Percentiles rank a stretch among this genome's conserved stretches.
These are phyloP conservation scores for Kalmanozyma brasiliensis DNA, from an alignment of 1,284 basidiomycete species.

Conservation along the genomic window DNA sequence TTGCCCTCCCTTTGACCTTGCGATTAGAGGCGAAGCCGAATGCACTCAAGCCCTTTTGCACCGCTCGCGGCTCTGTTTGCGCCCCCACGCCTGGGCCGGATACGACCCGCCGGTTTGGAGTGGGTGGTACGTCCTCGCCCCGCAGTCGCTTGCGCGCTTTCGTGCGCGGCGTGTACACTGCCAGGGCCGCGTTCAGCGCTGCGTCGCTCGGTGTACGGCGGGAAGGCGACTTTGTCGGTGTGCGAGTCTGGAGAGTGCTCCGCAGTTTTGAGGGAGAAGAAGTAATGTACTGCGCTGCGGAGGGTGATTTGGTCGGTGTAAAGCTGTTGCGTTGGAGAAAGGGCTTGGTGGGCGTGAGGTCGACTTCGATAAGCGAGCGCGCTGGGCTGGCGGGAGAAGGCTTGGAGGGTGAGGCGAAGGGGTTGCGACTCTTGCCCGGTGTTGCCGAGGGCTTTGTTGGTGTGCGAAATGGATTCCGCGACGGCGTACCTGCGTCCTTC, in stretches of 20 bases:
- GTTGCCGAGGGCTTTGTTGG: constrained; percentile 17
- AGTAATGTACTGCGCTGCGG: constrained; percentile 17
- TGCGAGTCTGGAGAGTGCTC: constrained; percentile 10
- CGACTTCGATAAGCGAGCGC: constrained; percentile 35
- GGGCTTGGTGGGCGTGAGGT: constrained; percentile 39
- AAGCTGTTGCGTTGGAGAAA: constrained; percentile 11
- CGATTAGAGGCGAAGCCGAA: constrained; percentile 25
- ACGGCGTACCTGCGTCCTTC: constrained; percentile 5
- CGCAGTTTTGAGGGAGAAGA: constrained; percentile 36
- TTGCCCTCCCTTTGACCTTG: constrained; percentile 4
- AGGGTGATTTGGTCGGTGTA: constrained; percentile 15
- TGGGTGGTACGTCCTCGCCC: constrained; percentile 58
- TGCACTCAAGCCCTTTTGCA: constrained; percentile 15
- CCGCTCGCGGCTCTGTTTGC: constrained; percentile 13
- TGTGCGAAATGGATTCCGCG: constrained; percentile 24
- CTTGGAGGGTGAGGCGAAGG: constrained; percentile 35
- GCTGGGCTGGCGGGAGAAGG: constrained; percentile 19
- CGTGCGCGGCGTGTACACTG: constrained; percentile 56
- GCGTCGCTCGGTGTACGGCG: constrained; percentile 11
- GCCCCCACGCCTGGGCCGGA: not conserved
- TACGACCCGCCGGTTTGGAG: constrained; percentile 20
- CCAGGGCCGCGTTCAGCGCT: constrained; percentile 17
- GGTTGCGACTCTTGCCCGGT: constrained; percentile 11
- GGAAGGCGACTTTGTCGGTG: constrained; percentile 12
- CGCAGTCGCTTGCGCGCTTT: constrained; percentile 59